Evolutionary conservation across 108 stramenopile species (phyloP), one percentile per base, ranked within the genome.

Genomic region (Cyclotella distinguenda): DNA sequence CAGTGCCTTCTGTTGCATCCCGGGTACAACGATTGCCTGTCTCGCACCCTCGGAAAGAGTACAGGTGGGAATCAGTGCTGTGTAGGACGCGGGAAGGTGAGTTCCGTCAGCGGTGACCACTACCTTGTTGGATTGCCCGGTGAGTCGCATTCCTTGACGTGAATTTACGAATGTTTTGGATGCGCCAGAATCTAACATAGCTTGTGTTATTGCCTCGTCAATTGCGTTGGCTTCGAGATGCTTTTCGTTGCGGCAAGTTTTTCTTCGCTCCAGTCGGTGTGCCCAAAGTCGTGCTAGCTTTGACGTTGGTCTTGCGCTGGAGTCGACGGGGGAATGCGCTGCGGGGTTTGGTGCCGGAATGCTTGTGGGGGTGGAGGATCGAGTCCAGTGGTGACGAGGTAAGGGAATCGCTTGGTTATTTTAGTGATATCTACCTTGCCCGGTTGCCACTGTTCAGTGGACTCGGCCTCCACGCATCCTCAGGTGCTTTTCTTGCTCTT

Each of bases 401-500:
- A 46, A 31, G 59, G 39, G 40, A 60, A 60, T 33, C 59, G 31
- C 40, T 60, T 43, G 6, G 10, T 60, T 60, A 60, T 4, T 60
- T 60, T 60, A 60, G 39, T 43, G 59, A 60, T 44, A 60, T 25
- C 6, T 16, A 60, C 59, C 59, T 42, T 33, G 9, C 59, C 59
- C 21, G 40, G 59, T 44, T 25, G 59, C 59, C 59, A 60, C 59
- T 43, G 21, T 16, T 60, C 59, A 28, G 59, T 60, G 38, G 59
- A 60, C 59, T 60, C 16, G 59, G n/a, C 59, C 59, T 60, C 38
- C 40, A 27, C 59, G 51, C 51, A 52, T 31, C 51, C 8, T 52
- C 51, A 52, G 51, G 26, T 52, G 51, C 27, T 30, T 13, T 52
- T 52, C 27, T 52, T 52, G 51, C 51, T 52, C 22, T 6, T 52